These are phyloP conservation scores for Pseudophaeomoniella oleicola DNA, from an alignment of 2,329 filamentous ascomycete species.

Conservation along the genomic window DNA sequence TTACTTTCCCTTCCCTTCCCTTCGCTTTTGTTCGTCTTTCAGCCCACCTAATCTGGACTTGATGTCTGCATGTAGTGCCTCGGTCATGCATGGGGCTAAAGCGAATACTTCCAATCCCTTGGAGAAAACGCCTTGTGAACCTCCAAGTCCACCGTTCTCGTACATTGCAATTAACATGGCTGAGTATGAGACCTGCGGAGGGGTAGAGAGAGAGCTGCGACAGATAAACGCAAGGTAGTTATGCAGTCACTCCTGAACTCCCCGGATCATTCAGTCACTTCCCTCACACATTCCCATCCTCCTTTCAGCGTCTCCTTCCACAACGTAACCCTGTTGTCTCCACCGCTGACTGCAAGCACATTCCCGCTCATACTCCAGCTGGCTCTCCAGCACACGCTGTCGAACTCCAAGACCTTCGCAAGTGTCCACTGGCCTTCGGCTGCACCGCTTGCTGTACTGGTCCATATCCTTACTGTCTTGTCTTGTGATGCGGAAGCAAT, in stretches of 20 bases:
- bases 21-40: no score
- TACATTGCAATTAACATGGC: no score
- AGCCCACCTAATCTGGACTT: no score
- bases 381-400: constrained; percentile 83
- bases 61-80: no score
- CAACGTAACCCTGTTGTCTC: constrained; percentile 90
- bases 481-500: constrained; percentile 93
- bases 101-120: no score
- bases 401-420: constrained; percentile 72
- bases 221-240: no score
- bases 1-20: no score
- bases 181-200: no score
- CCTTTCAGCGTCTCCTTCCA: constrained; percentile 98
- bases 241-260: neutral
- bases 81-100: no score
- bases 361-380: constrained; percentile 98
- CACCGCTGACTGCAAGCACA: constrained; percentile 81
- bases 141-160: no score
- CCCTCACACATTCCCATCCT: constrained; percentile 95
- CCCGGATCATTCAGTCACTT: constrained; percentile 62
- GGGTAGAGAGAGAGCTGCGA: no score
- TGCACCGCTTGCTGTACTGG: constrained; percentile 48
- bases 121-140: no score
- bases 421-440: constrained; percentile 52
- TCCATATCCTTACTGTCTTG: constrained; percentile 97